Base-by-base conservation (phyloP, 2,329 filamentous ascomycete species). In the Diaporthe aspalathi region DNA sequence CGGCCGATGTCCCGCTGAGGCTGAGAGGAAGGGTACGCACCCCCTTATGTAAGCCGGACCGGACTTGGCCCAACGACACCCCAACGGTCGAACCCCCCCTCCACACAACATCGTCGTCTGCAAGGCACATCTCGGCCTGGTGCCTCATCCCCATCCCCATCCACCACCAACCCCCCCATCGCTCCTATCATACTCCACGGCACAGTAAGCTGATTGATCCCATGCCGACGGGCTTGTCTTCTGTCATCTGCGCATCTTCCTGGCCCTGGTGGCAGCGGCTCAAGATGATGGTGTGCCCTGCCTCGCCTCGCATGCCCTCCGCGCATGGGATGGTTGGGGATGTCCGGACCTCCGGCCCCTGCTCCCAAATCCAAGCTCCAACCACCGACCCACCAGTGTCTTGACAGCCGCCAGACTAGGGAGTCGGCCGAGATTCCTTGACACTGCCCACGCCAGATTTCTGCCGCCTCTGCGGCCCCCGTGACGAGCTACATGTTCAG, bases 1-100 rank as follows among this genome's bases (percentile, higher is more conserved):
- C 45, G 60, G 60, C 60, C 60, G 45, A 65, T 65, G 60, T 65
- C 45, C 60, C 60, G 43, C 60, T 65, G 60, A 65, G 60, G 60
- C 60, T 65, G 60, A 65, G 60, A 38, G 27, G 45, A n/a, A 32
- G 24, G 56, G n/a, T n/a, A 40, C 35, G 6, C 2, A 8, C 35
- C 29, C 12, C 45, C 43, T 72, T 72, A 72, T 70, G 68, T 72
- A 72, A 72, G 53, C 53, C 52, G 29, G 52, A 65, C 62, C 22
- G 43, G 22, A 38, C 67, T 32, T 53, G 35, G 52, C n/a, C 24
- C 3, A 79, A 82, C 11, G 60, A 65, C 56, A 43, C 24, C 27
- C 40, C 57, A 29, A n/a, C 24, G 14, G 43, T 47, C 29, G 11
- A 24, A n/a, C n/a, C n/a, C n/a, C n/a, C n/a, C 29, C 43, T 24